phyloP scores from a whole-genome alignment of 2,329 filamentous ascomycete genomes.

The Zymoseptoria passerinii region DNA sequence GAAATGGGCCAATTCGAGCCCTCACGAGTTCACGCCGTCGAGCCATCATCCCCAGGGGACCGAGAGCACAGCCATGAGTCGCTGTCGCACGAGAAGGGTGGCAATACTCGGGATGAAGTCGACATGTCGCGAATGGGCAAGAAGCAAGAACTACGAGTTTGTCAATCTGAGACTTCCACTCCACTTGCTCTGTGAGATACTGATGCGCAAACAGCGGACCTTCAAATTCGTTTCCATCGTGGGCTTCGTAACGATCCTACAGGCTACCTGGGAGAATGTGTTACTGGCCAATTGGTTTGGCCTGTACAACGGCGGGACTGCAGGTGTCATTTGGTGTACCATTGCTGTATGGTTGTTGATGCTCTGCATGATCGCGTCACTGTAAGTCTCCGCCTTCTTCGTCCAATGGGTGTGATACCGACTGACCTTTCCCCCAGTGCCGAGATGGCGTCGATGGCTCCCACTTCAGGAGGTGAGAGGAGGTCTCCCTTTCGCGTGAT shows the following conservation, averaged over 20 bases:
- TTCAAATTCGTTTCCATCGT: slow-evolving; percentile 45
- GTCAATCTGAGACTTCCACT: slow-evolving; percentile 1
- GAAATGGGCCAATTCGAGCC: slow-evolving; percentile 11
- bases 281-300: slow-evolving; percentile 30
- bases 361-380: slow-evolving; percentile 26
- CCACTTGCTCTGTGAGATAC: background rate
- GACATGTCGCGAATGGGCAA: slow-evolving; percentile 46
- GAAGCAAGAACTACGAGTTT: slow-evolving; percentile 40
- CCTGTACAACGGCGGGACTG: slow-evolving; percentile 25
- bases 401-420: background rate
- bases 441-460: slow-evolving; percentile 28
- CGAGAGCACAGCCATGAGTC: slow-evolving; percentile 13
- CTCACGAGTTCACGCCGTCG: slow-evolving; percentile 15
- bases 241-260: slow-evolving; percentile 46
- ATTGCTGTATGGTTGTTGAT: slow-evolving; percentile 28
- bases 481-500: background rate
- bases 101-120: slow-evolving; percentile 30
- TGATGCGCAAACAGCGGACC: slow-evolving; percentile 32
- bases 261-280: slow-evolving; percentile 48
- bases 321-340: slow-evolving; percentile 27
- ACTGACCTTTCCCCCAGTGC: slow-evolving; percentile 16
- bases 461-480: slow-evolving; percentile 18
- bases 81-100: slow-evolving; percentile 20
- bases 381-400: slow-evolving; percentile 11
- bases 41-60: slow-evolving; percentile 19